phyloP scores from a whole-genome alignment of 208 protist species.

The Crithidia bombi region DNA sequence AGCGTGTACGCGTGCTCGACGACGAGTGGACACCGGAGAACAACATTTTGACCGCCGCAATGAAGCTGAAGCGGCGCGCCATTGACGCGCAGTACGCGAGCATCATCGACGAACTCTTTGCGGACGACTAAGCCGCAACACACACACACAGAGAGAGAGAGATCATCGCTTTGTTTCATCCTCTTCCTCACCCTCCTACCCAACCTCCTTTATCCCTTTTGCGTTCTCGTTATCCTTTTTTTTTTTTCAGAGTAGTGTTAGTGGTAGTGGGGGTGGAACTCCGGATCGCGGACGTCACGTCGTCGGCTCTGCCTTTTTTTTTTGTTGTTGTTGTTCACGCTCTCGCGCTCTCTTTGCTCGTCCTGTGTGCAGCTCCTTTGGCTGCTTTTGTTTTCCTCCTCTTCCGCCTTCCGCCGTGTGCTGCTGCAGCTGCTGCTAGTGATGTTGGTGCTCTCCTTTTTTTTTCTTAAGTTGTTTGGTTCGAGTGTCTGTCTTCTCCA shows the following conservation, averaged over 20 bases:
- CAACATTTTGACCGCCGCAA: constrained; percentile 71
- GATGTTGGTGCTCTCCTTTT: background rate
- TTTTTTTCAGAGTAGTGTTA: no score
- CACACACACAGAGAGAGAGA: background rate
- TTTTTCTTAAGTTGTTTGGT: background rate
- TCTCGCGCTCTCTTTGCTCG: no score
- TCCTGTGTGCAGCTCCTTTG: no score
- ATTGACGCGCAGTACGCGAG: constrained; percentile 72
- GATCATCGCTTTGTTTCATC: constrained; percentile 4
- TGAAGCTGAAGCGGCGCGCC: constrained; percentile 76
- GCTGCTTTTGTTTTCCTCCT: no score
- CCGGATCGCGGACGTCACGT: no score
- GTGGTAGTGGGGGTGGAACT: no score
- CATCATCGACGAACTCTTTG: constrained; percentile 70
- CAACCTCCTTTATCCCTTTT: background rate
- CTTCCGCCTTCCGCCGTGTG: no score
- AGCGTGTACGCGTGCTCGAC: constrained; percentile 54
- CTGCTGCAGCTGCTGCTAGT: no score
- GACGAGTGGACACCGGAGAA: constrained; percentile 91
- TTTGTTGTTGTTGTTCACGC: background rate
- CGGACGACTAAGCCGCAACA: constrained; percentile 31
- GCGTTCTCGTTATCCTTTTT: background rate
- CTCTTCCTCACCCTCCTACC: background rate
- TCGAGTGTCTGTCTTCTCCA: background rate
- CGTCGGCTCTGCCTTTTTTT: background rate